Evolutionary conservation across 805 yeast species (phyloP), one percentile per base, ranked within the genome.

Genomic region (Pachysolen tannophilus): DNA sequence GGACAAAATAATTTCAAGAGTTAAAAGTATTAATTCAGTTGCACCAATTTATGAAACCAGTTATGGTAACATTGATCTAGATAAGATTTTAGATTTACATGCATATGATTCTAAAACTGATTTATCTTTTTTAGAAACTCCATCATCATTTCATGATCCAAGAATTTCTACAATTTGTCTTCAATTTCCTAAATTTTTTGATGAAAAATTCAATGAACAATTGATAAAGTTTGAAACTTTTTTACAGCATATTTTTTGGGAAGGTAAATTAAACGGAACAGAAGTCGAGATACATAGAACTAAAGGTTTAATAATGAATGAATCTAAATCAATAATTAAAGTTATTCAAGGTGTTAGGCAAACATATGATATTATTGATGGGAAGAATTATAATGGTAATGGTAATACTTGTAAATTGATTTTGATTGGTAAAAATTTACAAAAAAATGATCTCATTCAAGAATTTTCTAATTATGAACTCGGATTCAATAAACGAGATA

Each of bases 321-420:
- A 55, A 6, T 53, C 51, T 2, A 49, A 55, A 3, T 18, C 21
- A 3, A 56, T 53, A 6, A 75, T 69, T 16, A 67, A 72, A 43
- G 82, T 87, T 6, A 59, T 92, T 8, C 98, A 92, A 54, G 97
- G 94, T 9, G 98, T 92, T 0, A 67, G 97, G 40, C 92, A 87
- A 37, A 86, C 95, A 0, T 92, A 86, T 56, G 98, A 92, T 43
- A 63, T 85, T 3, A 66, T 79, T 4, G 76, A 72, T 10, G 62
- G 61, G 6, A 62, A 61, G 2, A 32, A 25, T 10, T 34, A 41
- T 13, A 47, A 53, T 29, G 62, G 66, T 4, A 67, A 60, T 1
- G 52, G 63, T 2, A 48, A 45, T 1, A 41, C 53, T 20, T 75
- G 80, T 39, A 83, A 80, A 55, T 43, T 85, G 19, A 88, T 85